These are phyloP conservation scores for Isabelozyma rhagii DNA, from an alignment of 805 yeast genomes.

Conservation along the genomic window DNA sequence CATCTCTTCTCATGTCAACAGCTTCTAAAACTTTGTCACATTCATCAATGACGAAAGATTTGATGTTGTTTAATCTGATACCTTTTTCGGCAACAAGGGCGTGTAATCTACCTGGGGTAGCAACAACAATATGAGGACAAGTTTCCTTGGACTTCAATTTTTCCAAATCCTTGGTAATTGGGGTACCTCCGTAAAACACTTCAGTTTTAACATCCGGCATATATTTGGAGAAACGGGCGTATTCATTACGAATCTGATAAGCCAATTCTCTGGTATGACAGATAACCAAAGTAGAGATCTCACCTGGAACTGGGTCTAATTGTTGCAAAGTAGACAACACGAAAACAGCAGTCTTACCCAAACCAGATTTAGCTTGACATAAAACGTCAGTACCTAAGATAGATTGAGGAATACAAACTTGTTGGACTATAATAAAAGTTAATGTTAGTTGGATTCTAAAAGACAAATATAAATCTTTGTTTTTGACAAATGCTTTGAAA, in stretches of 20 bases:
- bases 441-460: background rate
- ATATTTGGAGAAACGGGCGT: conserved; percentile 95
- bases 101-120: conserved; percentile 96
- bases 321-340: conserved; percentile 95
- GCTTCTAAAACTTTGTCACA: conserved; percentile 96
- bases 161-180: conserved; percentile 81
- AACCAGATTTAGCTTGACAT: conserved; percentile 99
- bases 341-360: conserved; percentile 98
- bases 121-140: conserved; percentile 94
- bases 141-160: conserved; percentile 87
- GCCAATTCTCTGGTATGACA: conserved; percentile 99
- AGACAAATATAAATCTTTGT: background rate
- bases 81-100: conserved; percentile 91
- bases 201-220: conserved; percentile 97
- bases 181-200: conserved; percentile 95
- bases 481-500: background rate
- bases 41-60: conserved; percentile 94
- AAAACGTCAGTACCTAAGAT: conserved; percentile 96
- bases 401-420: conserved; percentile 96
- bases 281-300: conserved; percentile 87
- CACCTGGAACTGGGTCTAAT: conserved; percentile 96
- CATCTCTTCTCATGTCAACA: conserved; percentile 95
- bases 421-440: conserved; percentile 65
- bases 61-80: conserved; percentile 81
- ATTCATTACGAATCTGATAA: conserved; percentile 95